These are phyloP conservation scores for Boletus rufocinnamomeus DNA, from an alignment of 768 basidiomycete genomes.

Conservation along the genomic window DNA sequence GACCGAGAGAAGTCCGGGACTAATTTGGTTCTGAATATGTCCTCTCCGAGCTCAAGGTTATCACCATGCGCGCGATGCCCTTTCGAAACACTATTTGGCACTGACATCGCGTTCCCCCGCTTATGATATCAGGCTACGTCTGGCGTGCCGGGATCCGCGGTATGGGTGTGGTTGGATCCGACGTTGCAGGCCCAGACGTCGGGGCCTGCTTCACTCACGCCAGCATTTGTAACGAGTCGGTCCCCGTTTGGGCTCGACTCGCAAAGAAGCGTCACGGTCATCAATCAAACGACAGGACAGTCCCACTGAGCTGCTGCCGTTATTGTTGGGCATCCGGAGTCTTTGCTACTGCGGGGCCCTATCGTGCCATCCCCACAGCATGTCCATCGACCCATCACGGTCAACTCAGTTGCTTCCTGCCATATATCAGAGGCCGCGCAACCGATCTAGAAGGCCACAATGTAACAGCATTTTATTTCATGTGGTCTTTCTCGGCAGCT, in stretches of 20 bases:
- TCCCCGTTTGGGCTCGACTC: background rate
- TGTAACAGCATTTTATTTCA: constrained; percentile 13
- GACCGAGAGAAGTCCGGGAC: constrained; percentile 6
- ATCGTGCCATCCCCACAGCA: constrained; percentile 20
- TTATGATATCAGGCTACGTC: constrained; percentile 5
- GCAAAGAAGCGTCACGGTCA: background rate
- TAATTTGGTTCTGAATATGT: constrained; percentile 14
- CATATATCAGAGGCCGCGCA: constrained; percentile 12
- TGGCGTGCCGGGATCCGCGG: constrained; percentile 21
- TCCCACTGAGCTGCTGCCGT: background rate
- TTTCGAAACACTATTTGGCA: constrained; percentile 2
- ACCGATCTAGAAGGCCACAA: constrained; percentile 20
- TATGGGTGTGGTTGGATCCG: constrained; percentile 4
- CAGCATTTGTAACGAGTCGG: background rate
- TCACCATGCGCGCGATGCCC: background rate
- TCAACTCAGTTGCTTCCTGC: constrained; percentile 12
- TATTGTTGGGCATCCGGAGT: constrained; percentile 15
- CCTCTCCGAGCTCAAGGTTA: constrained; percentile 8
- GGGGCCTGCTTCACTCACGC: background rate
- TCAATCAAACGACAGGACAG: background rate
- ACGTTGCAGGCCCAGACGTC: background rate
- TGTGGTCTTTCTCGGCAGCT: constrained; percentile 9
- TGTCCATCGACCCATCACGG: constrained; percentile 17
- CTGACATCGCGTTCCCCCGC: constrained; percentile 15
- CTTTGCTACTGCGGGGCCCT: constrained; percentile 7